Evolutionary conservation across 495 filamentous ascomycete species (phyloP), one percentile per base, ranked within the genome.

Genomic region (Annulohypoxylon nitens): DNA sequence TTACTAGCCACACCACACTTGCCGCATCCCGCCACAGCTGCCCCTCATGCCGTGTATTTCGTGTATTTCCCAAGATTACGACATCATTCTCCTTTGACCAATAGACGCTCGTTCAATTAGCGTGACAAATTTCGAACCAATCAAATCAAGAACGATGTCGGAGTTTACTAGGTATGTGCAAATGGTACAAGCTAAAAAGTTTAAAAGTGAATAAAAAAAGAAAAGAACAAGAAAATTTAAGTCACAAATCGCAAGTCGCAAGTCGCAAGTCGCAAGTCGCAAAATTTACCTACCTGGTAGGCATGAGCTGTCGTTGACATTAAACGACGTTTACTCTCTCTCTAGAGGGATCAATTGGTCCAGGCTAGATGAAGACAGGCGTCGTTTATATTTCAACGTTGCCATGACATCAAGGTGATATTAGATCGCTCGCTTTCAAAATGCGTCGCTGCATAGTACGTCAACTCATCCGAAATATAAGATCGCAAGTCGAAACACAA

Each of bases 131-230:
- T 53, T 8, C n/a, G 45, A 54, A 36, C 47, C 34, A 41, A 25
- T 41, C 47, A 64, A 25, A 25, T 53, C 47, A 30, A 39, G 45
- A 53, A 54, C 39, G 47, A 54, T 64, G 45, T 64, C 61, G 34
- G 47, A 64, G 53, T 16, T 57, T 55, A 25, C 18, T 16, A 18
- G 14, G 50, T 30, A 26, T 30, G 30, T 30, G 5, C 30, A 54
- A 30, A 54, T 9, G 4, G 4, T 26, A 54, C 26, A 54, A 54
- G 26, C 14, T 54, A 30, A 54, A 23, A 23, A 23, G 20, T 23
- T 23, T 23, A 23, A 23, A 23, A 23, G 20, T 14, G 12, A 30
- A 7, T 4, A 63, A 18, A 37, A 37, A 51, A 37, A 5, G 25
- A 47, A 47, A 48, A 61, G 25, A 39, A 9, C 10, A 43, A 43